Evolutionary conservation across 306 rosid species (phyloP), one percentile per base, ranked within the genome.

Genomic region (Quercus glauca): DNA sequence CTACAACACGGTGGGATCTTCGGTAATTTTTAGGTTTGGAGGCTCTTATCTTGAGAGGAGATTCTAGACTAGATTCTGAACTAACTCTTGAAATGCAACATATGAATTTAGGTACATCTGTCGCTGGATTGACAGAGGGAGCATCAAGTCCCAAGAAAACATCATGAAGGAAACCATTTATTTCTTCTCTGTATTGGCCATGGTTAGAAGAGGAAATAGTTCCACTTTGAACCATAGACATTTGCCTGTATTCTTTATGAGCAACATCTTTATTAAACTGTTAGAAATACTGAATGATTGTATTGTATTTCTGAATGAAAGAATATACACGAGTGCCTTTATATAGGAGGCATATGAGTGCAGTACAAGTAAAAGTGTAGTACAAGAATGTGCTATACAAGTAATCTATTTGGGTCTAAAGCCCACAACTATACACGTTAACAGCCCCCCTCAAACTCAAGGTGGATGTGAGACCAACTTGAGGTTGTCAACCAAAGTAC

Each of bases 91-190:
- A 23, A 12, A 45, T 4, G 55, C 14, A 7, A 12, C 15, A 0
- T 2, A 0, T 45, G 11, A 51, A 13, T 45, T 11, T 45, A 45
- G 15, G 4, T 37, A 37, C 43, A 37, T 37, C 43, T 10, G 72
- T 6, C 33, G 56, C 76, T 10, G 82, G 82, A 29, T 80, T 71
- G 60, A 52, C 75, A 25, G 83, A 79, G 74, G 84, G 83, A 73
- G 78, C 10, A n/a, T n/a, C n/a, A 33, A 0, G 82, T 45, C 52
- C 52, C 52, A 45, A 6, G 43, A 37, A 45, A 45, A 0, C 52
- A 45, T 45, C 52, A 11, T 12, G 52, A 49, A 43, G 45, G 57
- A 33, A 15, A 52, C 45, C 58, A 33, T 72, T 55, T 3, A 9
- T 55, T 25, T 57, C 72, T 72, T 41, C 21, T 53, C 2, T 8